These are phyloP conservation scores for Dryas integrifolia DNA, from an alignment of 331 rosid genomes.

Conservation along the genomic window DNA sequence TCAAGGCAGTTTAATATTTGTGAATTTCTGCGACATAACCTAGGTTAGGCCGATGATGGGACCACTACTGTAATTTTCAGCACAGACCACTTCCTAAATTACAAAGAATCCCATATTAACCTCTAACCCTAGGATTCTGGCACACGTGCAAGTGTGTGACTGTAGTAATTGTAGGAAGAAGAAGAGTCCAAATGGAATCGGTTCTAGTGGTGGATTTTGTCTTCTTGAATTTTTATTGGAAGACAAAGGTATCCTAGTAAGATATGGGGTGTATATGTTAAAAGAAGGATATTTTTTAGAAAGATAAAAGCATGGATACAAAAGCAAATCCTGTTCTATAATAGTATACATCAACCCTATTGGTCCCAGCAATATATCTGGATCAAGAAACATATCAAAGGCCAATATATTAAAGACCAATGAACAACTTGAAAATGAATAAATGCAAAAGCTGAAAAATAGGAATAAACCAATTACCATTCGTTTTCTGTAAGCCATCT, in stretches of 20 bases:
- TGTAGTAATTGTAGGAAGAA: background rate
- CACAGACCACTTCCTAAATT: background rate
- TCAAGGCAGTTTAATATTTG: background rate
- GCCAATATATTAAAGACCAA: background rate
- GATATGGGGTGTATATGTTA: background rate
- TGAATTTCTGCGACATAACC: background rate
- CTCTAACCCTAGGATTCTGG: background rate
- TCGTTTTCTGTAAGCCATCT: slow-evolving; percentile 73
- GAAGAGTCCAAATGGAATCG: background rate
- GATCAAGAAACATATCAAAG: background rate
- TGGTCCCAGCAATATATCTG: background rate
- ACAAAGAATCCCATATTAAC: background rate
- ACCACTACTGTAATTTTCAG: too few species aligned
- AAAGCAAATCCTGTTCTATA: background rate
- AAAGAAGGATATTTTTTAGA: background rate
- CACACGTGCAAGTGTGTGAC: background rate
- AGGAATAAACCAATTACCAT: slow-evolving; percentile 51
- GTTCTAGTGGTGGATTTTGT: background rate
- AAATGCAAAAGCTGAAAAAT: slow-evolving; percentile 19
- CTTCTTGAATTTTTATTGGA: too few species aligned
- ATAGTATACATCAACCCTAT: background rate
- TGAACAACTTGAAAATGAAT: slow-evolving; percentile 6
- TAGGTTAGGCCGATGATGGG: too few species aligned
- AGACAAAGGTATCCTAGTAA: background rate
- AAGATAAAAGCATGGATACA: background rate